Base-by-base conservation (phyloP, 371 early-diverging fungal genomes). In the Apophysomyces elegans region DNA sequence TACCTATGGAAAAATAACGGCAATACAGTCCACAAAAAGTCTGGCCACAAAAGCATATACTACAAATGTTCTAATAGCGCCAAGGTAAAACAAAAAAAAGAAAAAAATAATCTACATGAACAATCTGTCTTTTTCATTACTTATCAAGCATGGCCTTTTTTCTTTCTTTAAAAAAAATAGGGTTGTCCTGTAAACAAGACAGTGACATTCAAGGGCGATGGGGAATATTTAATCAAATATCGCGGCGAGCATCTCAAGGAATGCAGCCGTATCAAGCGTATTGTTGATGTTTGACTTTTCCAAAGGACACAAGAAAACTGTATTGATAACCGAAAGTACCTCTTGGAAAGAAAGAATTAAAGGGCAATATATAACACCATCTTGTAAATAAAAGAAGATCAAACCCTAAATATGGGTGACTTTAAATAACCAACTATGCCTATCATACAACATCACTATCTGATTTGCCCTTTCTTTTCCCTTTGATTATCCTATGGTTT, bases 1-100 rank as follows among this genome's bases (percentile, higher is more conserved):
- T 85, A 78, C 61, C 58, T 78, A 4, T 85, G 85, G 85, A 81
- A 83, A 71, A 85, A 85, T 71, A 85, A 85, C 58, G 85, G 85
- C 18, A 85, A 83, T 65, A 84, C 84, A 13, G 72, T 75, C 0
- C 81, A 83, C 35, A 78, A 76, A 63, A 81, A 81, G 66, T 80
- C 85, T 21, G 85, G 85, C 54, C 73, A 77, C 54, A 83, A 77
- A 74, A 83, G 83, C 62, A 78, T 84, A 39, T 84, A 85, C 56
- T 85, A 80, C 67, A 85, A 85, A 62, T 85, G 85, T 43, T 64
- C 73, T 18, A 78, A 75, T 58, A 71, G 73, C 38, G 62, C 37
- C 56, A 78, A 72, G 64, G 78, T 66, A 66, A 58, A 18, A 18
- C 18, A 18, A 18, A 18, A 18, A 18, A 18, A 18, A 18, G 18